Base-by-base conservation (phyloP, 2,329 filamentous ascomycete species). In the Hypoxylon sp. region DNA sequence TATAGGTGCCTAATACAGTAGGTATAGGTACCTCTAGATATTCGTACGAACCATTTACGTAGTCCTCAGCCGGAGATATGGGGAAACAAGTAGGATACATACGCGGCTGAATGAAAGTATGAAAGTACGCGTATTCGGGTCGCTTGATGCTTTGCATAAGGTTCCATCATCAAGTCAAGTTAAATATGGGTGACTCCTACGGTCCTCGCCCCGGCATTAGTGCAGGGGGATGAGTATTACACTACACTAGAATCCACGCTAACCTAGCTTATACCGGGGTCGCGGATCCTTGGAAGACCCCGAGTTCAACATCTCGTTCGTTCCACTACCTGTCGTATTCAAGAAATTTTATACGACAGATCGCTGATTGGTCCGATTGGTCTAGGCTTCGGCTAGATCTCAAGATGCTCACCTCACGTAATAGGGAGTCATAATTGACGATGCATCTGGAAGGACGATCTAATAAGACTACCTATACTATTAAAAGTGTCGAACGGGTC, bases 281-380 rank as follows among this genome's bases (percentile, higher is more conserved):
- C 16, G 27, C 61, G 54, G 59, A 23, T 19, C 21, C 55, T 43
- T 56, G 14, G 23, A 45, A 23, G 25, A 48, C 45, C 29, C 64
- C 60, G 60, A 64, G 25, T 25, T 34, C 12, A 16, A 32, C 34
- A 19, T 54, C 41, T 19, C 8, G 16, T 11, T 25, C n/a, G 9
- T 29, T 47, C 43, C 43, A 51, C 27, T n/a, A 25, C 37, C 29
- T 43, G 65, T 29, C 66, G 55, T 66, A 68, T 62, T 61, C 32
- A 14, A 29, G 23, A 52, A 45, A 41, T 51, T 52, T 50, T 60
- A 52, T 63, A 63, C 52, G 55, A 3, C 9, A 14, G 29, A 19
- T 5, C 21, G 23, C 25, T 64, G 62, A 65, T 65, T 65, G 37
- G 39, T 32, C 16, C 48, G 37, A 61, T 65, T 61, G 37, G 32